phyloP scores from a whole-genome alignment of 306 rosid species.

The Dryas alaskensis region DNA sequence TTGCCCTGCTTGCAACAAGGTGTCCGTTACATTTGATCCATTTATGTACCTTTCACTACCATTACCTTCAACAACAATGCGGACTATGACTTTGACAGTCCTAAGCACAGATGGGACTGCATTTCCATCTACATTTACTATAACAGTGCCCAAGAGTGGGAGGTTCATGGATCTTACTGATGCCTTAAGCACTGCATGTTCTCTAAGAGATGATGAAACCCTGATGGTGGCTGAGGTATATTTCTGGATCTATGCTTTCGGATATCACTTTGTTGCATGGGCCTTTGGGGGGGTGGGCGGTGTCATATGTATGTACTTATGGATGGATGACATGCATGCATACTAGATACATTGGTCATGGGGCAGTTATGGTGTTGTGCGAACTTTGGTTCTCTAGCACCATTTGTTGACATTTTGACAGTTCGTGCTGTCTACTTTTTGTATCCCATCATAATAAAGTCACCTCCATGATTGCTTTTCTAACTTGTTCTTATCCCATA shows the following conservation, averaged over 20 bases:
- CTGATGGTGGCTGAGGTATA: constrained; percentile 77
- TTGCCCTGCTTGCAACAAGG: constrained; percentile 74
- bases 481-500: neutral
- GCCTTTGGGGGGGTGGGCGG: neutral
- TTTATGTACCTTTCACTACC: constrained; percentile 88
- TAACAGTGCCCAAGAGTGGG: constrained; percentile 57
- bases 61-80: constrained; percentile 63
- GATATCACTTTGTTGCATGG: constrained; percentile 11
- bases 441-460: neutral
- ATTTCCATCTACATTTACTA: constrained; percentile 45
- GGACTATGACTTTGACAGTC: constrained; percentile 71
- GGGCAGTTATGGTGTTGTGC: neutral
- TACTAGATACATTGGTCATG: neutral
- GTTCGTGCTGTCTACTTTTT: neutral
- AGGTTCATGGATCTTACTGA: constrained; percentile 55
- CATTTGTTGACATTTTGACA: constrained; percentile 1
- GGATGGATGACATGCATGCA: neutral
- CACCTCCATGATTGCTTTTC: neutral
- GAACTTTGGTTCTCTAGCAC: neutral
- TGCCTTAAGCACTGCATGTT: constrained; percentile 59
- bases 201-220: constrained; percentile 63
- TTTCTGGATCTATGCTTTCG: constrained; percentile 15
- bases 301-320: neutral
- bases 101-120: constrained; percentile 55
- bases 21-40: constrained; percentile 83